Conservation (phyloP, 2,329 filamentous ascomycete genomes). For the Aspergillus caelatus region DNA sequence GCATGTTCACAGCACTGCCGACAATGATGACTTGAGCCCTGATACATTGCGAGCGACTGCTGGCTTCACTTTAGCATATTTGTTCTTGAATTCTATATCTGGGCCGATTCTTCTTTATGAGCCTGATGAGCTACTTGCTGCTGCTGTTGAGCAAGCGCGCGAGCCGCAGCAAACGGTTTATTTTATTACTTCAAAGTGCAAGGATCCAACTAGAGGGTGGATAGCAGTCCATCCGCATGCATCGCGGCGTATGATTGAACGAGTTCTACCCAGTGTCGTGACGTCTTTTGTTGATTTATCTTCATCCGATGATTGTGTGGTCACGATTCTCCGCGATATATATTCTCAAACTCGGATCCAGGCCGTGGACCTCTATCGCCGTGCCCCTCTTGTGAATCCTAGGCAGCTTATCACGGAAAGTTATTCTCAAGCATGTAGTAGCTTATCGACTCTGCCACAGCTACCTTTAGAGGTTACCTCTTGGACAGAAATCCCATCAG, state of each 20-base stretch:
- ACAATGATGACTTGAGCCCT: not conserved
- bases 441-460: not conserved
- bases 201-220: not conserved
- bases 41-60: not conserved
- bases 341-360: not conserved
- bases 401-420: not conserved
- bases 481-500: not conserved
- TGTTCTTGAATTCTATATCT: not conserved
- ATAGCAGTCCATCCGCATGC: slow-evolving; percentile 1
- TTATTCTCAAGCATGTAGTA: slow-evolving; percentile 3
- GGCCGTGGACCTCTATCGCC: not conserved
- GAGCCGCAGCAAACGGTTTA: not conserved
- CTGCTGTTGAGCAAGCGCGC: not conserved
- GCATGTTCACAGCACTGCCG: not conserved
- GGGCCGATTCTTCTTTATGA: not conserved
- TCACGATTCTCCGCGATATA: not conserved
- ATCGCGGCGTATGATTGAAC: not conserved
- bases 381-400: not conserved
- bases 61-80: not conserved
- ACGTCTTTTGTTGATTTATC: not conserved
- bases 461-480: not conserved
- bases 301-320: not conserved
- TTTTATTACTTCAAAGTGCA: not conserved
- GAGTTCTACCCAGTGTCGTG: not conserved
- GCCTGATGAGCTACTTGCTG: not conserved